A percentile compares a stretch with the other conserved stretches of the same genome.
Conservation (phyloP, 2,329 filamentous ascomycete species). For the Thelonectria rubi region DNA sequence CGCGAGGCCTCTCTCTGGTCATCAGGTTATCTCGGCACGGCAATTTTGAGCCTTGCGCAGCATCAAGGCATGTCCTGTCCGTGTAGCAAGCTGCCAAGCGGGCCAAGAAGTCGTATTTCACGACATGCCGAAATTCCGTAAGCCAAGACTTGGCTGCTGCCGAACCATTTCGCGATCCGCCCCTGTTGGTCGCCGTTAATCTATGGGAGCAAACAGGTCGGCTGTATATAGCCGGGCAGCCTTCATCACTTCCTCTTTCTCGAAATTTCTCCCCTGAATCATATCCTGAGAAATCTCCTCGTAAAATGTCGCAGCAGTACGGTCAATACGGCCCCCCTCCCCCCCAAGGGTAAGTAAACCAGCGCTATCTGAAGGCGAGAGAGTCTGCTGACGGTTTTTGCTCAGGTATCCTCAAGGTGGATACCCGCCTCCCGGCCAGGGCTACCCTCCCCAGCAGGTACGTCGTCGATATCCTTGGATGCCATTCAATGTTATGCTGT, state of each 20-base stretch:
- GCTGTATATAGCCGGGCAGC: conserved; percentile 18
- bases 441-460: conserved; percentile 40
- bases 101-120: conserved; percentile 17
- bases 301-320: conserved; percentile 24
- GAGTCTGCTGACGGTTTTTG: background rate
- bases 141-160: conserved; percentile 23
- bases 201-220: background rate
- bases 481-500: background rate
- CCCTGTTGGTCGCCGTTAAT: conserved; percentile 4
- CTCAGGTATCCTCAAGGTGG: conserved; percentile 37
- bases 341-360: conserved; percentile 21
- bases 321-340: conserved; percentile 24
- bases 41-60: background rate
- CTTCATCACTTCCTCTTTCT: background rate
- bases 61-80: background rate
- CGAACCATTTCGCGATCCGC: background rate
- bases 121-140: conserved; percentile 18
- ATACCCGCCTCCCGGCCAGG: conserved; percentile 42
- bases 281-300: background rate
- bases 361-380: background rate
- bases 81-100: background rate
- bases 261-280: background rate
- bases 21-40: background rate
- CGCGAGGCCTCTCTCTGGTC: background rate
- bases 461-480: background rate